A percentile compares a stretch with the other conserved stretches of the same genome.
Conservation (phyloP, 2,329 filamentous ascomycete genomes). For the Aspergillus udagawae region DNA sequence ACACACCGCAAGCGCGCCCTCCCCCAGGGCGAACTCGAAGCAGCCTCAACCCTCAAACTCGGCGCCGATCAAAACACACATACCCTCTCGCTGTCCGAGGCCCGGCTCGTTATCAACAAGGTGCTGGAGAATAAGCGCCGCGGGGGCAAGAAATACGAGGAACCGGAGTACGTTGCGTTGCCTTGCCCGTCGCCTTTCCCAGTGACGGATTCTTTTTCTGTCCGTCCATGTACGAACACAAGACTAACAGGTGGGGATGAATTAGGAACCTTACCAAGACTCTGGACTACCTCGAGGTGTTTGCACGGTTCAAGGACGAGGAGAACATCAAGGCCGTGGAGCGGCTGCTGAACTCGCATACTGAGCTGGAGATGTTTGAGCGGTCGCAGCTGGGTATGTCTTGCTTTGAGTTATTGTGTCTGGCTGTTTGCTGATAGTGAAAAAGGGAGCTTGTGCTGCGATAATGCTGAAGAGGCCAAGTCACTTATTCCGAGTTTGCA, state of each 20-base stretch:
- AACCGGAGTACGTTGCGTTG: slow-evolving; percentile 65
- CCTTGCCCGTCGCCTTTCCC: not conserved
- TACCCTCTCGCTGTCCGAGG: slow-evolving; percentile 87
- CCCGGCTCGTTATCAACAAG: slow-evolving; percentile 85
- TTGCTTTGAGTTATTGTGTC: slow-evolving; percentile 1
- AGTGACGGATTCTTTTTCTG: not conserved
- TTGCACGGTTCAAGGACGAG: slow-evolving; percentile 92
- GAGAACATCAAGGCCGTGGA: slow-evolving; percentile 95
- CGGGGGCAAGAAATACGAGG: slow-evolving; percentile 76
- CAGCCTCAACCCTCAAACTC: slow-evolving; percentile 72
- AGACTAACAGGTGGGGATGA: not conserved
- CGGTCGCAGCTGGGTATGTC: slow-evolving; percentile 78
- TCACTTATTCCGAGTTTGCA: slow-evolving; percentile 85
- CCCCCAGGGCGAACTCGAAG: slow-evolving; percentile 71
- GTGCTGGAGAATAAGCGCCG: slow-evolving; percentile 76
- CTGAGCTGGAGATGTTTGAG: slow-evolving; percentile 84
- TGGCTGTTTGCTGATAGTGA: not conserved
- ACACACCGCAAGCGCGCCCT: slow-evolving; percentile 40
- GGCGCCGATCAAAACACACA: slow-evolving; percentile 93
- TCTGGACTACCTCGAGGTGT: slow-evolving; percentile 86
- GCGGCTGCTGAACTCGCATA: slow-evolving; percentile 71
- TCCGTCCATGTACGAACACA: not conserved
- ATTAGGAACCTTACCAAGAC: slow-evolving; percentile 72
- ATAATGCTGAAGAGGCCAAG: slow-evolving; percentile 91
- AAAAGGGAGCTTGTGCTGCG: slow-evolving; percentile 83